Conservation (phyloP, 352 stramenopile genomes). For the Aphanomyces euteiches region DNA sequence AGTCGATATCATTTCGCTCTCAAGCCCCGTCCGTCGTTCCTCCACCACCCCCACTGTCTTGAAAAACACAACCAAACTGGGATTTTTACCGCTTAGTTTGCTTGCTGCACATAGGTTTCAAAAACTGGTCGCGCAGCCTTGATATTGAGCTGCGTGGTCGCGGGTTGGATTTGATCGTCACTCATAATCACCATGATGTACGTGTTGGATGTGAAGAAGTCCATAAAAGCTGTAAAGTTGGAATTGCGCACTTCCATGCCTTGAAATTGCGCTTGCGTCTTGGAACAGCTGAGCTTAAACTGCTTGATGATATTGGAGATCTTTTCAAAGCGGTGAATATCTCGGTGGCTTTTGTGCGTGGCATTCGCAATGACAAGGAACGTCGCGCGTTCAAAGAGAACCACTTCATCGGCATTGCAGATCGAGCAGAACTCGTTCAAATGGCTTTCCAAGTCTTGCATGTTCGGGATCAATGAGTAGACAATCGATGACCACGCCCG, state of each 20-base stretch:
- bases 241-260: constrained; percentile 95
- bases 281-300: constrained; percentile 99
- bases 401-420: constrained; percentile 94
- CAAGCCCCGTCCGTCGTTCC: not conserved
- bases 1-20: not conserved
- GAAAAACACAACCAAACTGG: too few species aligned
- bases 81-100: constrained; percentile 42
- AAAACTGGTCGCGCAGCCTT: constrained; percentile 94
- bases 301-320: constrained; percentile 99
- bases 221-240: constrained; percentile 99
- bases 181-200: constrained; percentile 99
- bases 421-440: constrained; percentile 97
- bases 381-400: constrained; percentile 98
- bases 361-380: constrained; percentile 99
- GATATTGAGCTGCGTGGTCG: constrained; percentile 97
- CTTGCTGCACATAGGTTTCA: constrained; percentile 95
- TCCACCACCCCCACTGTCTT: not conserved
- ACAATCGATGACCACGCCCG: constrained; percentile 99
- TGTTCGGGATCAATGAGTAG: constrained; percentile 99
- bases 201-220: constrained; percentile 97
- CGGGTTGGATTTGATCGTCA: constrained; percentile 87
- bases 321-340: constrained; percentile 99
- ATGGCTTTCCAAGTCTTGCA: constrained; percentile 93
- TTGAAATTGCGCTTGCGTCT: constrained; percentile 97
- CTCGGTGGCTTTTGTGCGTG: constrained; percentile 87